Percentiles rank a stretch among this genome's conserved stretches.
Conservation (phyloP, 768 basidiomycete species). For the Mycena kentingensis region DNA sequence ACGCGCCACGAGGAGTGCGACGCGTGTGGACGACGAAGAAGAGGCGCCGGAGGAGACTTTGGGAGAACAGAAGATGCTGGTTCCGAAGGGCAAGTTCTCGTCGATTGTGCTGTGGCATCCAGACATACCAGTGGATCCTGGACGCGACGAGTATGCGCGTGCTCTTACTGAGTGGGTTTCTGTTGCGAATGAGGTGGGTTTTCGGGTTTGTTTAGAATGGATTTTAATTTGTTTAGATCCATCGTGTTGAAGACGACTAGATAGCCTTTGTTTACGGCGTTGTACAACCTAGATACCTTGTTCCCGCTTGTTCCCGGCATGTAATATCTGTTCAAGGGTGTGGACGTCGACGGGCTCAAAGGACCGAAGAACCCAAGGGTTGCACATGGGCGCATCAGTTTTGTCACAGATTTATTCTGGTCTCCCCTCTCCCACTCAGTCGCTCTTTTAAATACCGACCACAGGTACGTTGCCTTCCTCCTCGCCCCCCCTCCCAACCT, state of each 20-base stretch:
- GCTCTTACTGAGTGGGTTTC: constrained; percentile 71
- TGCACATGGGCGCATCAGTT: no score
- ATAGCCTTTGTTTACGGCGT: no score
- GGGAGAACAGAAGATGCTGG: constrained; percentile 17
- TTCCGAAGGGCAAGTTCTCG: constrained; percentile 48
- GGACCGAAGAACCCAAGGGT: no score
- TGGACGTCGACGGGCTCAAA: not conserved
- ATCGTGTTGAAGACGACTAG: constrained; percentile 19
- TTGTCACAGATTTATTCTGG: constrained; percentile 4
- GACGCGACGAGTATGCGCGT: constrained; percentile 70
- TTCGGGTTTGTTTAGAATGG: not conserved
- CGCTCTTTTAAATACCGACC: constrained; percentile 10
- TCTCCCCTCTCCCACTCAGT: constrained; percentile 8
- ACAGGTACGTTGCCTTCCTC: not conserved
- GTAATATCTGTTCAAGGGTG: not conserved
- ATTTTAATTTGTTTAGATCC: constrained; percentile 24
- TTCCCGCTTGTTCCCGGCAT: no score
- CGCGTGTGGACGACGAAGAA: constrained; percentile 23
- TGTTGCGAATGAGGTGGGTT: constrained; percentile 61
- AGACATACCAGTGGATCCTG: constrained; percentile 70
- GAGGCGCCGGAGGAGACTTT: constrained; percentile 31
- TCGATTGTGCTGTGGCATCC: constrained; percentile 77
- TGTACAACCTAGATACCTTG: no score
- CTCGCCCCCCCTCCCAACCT: not conserved
- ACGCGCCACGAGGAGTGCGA: constrained; percentile 31